A percentile compares a stretch with the other conserved stretches of the same genome.
These are phyloP conservation scores for Desmodesmus armatus DNA, from an alignment of 139 green algal genomes.

Conservation along the genomic window DNA sequence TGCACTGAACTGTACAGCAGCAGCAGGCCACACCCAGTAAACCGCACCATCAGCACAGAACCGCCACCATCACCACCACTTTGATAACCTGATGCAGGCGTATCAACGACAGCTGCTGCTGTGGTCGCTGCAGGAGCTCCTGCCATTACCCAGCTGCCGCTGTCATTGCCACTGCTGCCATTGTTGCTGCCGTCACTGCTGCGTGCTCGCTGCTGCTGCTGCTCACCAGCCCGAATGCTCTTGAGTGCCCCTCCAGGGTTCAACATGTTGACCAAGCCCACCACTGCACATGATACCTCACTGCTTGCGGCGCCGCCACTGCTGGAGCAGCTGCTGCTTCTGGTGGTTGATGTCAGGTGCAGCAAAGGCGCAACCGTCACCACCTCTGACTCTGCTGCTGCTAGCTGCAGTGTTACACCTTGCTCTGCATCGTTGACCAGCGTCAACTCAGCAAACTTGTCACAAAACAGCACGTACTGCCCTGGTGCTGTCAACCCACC, in stretches of 20 bases:
- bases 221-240: neutral
- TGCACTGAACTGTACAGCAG: conserved; percentile 2
- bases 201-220: neutral
- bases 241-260: conserved; percentile 9
- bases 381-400: neutral
- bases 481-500: too few relatives aligned
- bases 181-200: neutral
- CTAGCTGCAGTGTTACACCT: neutral
- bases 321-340: conserved; percentile 3
- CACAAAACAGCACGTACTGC: too few relatives aligned
- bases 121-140: neutral
- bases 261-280: conserved; percentile 18
- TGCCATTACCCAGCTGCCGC: neutral
- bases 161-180: neutral
- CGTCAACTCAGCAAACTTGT: too few relatives aligned
- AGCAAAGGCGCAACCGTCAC: neutral
- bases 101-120: neutral
- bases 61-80: too few relatives aligned
- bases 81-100: too few relatives aligned
- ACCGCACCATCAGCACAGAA: neutral
- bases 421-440: too few relatives aligned
- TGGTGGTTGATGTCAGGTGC: neutral
- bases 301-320: neutral
- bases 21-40: conserved; percentile 12
- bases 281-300: neutral